phyloP scores from a whole-genome alignment of 2,329 filamentous ascomycete species.

The Fonsecaea pedrosoi region DNA sequence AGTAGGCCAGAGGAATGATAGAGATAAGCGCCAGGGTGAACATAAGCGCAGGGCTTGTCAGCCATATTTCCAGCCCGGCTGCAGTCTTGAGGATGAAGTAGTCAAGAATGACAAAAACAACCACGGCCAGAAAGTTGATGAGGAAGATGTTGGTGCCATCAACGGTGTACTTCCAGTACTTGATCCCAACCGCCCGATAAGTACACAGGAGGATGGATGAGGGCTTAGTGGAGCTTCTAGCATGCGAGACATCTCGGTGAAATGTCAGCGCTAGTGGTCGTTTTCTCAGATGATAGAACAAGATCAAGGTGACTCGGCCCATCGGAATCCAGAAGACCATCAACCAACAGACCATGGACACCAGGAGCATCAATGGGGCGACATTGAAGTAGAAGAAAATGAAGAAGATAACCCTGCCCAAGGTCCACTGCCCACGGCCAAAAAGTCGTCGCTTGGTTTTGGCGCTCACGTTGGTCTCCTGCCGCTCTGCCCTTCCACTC shows the following conservation, averaged over 20 bases:
- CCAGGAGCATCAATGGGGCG: slow-evolving; percentile 81
- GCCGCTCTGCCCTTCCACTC: slow-evolving; percentile 59
- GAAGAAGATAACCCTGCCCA: slow-evolving; percentile 95
- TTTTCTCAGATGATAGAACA: slow-evolving; percentile 88
- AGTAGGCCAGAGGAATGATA: slow-evolving; percentile 96
- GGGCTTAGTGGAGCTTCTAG: slow-evolving; percentile 72
- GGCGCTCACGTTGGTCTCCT: slow-evolving; percentile 47
- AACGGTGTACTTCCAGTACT: slow-evolving; percentile 99
- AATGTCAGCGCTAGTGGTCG: slow-evolving; percentile 94
- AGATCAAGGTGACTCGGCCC: slow-evolving; percentile 89
- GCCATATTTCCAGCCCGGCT: slow-evolving; percentile 71
- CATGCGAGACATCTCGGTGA: slow-evolving; percentile 80
- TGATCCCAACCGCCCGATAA: slow-evolving; percentile 89
- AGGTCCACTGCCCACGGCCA: slow-evolving; percentile 92
- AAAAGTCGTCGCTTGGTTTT: slow-evolving; percentile 83
- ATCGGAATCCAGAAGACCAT: slow-evolving; percentile 98
- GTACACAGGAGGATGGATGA: slow-evolving; percentile 94
- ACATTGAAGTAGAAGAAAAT: slow-evolving; percentile 93
- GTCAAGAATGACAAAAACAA: slow-evolving; percentile 94
- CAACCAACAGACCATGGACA: slow-evolving; percentile 91
- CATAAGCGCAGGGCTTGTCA: slow-evolving; percentile 84
- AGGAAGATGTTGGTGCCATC: slow-evolving; percentile 99
- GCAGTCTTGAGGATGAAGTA: slow-evolving; percentile 77
- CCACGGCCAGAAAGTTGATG: slow-evolving; percentile 92
- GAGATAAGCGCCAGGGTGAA: slow-evolving; percentile 85